These are phyloP conservation scores for Coleophoma eucalyptorum DNA, from an alignment of 2,329 filamentous ascomycete genomes.

Conservation along the genomic window DNA sequence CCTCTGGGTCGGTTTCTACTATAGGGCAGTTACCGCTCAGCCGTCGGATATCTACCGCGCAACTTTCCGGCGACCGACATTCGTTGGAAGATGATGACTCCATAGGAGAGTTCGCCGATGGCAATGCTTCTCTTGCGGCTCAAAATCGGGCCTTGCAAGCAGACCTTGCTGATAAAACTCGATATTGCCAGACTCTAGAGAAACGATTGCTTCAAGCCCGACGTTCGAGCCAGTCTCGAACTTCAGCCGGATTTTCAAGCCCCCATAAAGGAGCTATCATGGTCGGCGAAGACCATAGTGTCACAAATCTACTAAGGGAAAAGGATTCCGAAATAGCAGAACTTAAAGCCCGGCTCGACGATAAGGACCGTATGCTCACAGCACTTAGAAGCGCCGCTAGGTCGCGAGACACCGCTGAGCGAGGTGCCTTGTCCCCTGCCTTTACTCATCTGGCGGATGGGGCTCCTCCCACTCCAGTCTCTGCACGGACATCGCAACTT, in stretches of 20 bases:
- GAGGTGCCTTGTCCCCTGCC: constrained; percentile 23
- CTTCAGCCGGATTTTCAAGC: constrained; percentile 67
- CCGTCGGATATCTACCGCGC: constrained; percentile 16
- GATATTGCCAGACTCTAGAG: constrained; percentile 92
- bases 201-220: constrained; percentile 88
- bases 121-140: constrained; percentile 74
- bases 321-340: constrained; percentile 93
- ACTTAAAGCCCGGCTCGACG: constrained; percentile 82
- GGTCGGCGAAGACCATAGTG: constrained; percentile 75
- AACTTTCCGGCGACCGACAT: constrained; percentile 10
- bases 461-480: constrained; percentile 24
- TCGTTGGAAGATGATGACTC: constrained; percentile 60
- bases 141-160: constrained; percentile 90
- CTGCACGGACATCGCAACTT: constrained; percentile 21
- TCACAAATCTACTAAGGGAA: constrained; percentile 71
- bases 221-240: constrained; percentile 82
- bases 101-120: constrained; percentile 80
- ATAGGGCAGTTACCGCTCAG: constrained; percentile 19
- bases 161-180: constrained; percentile 95
- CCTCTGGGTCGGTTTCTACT: constrained; percentile 53
- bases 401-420: constrained; percentile 78
- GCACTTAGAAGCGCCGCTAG: constrained; percentile 82
- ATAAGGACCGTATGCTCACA: constrained; percentile 90
- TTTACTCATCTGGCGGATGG: constrained; percentile 11
- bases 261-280: constrained; percentile 56